Base-by-base conservation (phyloP, 1,139 yeast species). In the Komagataea norvegica region DNA sequence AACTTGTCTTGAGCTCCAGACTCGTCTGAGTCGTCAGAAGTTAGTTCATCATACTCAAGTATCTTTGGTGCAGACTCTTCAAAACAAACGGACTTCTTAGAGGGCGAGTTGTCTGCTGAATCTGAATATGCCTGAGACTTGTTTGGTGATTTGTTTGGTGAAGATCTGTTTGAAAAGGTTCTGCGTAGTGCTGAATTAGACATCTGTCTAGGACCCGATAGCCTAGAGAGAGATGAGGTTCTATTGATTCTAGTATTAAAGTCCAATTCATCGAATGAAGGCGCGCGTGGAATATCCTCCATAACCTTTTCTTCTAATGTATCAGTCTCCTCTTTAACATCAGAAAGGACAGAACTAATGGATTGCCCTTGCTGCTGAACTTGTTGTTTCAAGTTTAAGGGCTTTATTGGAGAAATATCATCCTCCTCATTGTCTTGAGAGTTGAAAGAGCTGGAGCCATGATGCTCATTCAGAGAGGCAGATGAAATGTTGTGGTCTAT, bases 31-130 rank as follows among this genome's bases (percentile, higher is more conserved):
- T 59, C 28, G 16, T 68, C 70, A 1, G 69, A 67, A 2, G 68
- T 62, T 21, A 51, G 46, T 18, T 61, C 55, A 30, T 67, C 70
- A 47, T 66, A 70, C 43, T 68, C 68, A 29, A 70, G 56, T 9
- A 68, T 61, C 45, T 68, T 53, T 36, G 57, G 57, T 6, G 57
- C 56, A 1, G 57, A 53, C 3, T 52, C 40, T 36, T 61, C 64
- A 27, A 62, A 61, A 16, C 56, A 54, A 8, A 64, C 66, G 6
- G 60, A 56, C 33, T 59, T 61, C 33, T 52, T 59, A 1, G 65
- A 57, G 6, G 65, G 60, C 2, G 59, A 53, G 33, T 47, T 45
- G 20, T 53, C 58, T 21, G 48, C 47, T 5, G 56, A 41, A 1
- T 31, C 37, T n/a, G 31, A 17, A 6, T 19, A 7, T 18, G 10